Evolutionary conservation across 1,139 yeast genomes (phyloP).

Genomic region (Blastobotrys buckinghamii): DNA sequence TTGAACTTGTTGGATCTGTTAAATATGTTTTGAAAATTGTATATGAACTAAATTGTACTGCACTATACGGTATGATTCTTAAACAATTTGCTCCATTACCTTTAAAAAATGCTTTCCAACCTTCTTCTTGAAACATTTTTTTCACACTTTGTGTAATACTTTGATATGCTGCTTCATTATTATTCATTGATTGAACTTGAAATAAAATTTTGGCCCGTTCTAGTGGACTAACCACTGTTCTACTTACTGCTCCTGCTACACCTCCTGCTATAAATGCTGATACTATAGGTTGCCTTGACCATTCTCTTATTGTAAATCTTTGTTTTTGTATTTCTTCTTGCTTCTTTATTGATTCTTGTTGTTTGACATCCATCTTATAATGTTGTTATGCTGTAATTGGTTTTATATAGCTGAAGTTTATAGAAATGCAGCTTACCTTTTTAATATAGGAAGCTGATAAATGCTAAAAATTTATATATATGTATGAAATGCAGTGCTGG

Average conservation of each 20-base stretch:
- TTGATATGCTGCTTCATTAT: slow-evolving; percentile 47
- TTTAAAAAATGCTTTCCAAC: slow-evolving; percentile 78
- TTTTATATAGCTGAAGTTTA: no score
- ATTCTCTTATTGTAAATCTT: slow-evolving; percentile 14
- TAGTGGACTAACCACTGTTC: slow-evolving; percentile 92
- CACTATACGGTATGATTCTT: slow-evolving; percentile 87
- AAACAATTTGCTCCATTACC: slow-evolving; percentile 90
- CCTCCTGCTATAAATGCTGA: slow-evolving; percentile 71
- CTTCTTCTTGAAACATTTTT: slow-evolving; percentile 85
- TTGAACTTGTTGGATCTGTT: slow-evolving; percentile 38
- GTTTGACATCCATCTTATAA: neutral
- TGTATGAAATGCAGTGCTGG: no score
- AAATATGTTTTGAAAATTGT: slow-evolving; percentile 36
- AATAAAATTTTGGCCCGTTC: slow-evolving; percentile 89
- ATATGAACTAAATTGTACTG: slow-evolving; percentile 88
- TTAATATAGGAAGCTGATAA: no score
- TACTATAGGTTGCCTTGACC: slow-evolving; percentile 33
- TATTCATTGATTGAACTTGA: slow-evolving; percentile 80
- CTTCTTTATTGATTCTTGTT: neutral
- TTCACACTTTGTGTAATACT: slow-evolving; percentile 73
- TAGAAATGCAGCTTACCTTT: no score
- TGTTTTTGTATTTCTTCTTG: neutral
- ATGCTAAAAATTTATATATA: no score
- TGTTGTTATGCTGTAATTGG: no score
- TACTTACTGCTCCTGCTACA: slow-evolving; percentile 84